Conservation (phyloP, 1,284 basidiomycete species). For the Leccinum pallidistipes region DNA sequence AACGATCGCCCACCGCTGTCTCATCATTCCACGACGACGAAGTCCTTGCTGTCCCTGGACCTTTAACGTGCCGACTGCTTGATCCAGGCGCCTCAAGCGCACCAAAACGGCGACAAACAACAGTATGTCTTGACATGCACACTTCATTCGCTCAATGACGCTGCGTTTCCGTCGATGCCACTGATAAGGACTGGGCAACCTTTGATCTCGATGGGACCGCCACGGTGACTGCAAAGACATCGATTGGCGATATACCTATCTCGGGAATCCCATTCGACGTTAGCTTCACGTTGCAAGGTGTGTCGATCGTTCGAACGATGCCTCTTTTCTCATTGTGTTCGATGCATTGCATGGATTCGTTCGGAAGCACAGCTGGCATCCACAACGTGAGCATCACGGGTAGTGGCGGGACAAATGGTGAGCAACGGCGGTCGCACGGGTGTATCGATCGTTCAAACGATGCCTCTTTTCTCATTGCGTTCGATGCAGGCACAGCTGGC, state of each 20-base stretch:
- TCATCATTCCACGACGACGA: too few species aligned
- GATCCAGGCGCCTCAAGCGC: too few species aligned
- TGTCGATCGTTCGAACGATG: neutral
- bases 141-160: slow-evolving; percentile 46
- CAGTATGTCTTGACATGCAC: too few species aligned
- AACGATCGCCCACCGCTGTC: too few species aligned
- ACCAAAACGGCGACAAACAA: too few species aligned
- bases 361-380: slow-evolving; percentile 50
- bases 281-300: slow-evolving; percentile 53
- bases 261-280: slow-evolving; percentile 65
- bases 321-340: neutral
- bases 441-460: too few species aligned
- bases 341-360: slow-evolving; percentile 49
- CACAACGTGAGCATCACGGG: slow-evolving; percentile 58
- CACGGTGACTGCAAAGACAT: slow-evolving; percentile 61
- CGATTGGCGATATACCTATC: slow-evolving; percentile 70
- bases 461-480: neutral
- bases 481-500: slow-evolving; percentile 42
- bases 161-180: slow-evolving; percentile 58
- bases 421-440: slow-evolving; percentile 30
- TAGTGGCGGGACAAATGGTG: slow-evolving; percentile 58
- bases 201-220: slow-evolving; percentile 59
- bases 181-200: slow-evolving; percentile 46
- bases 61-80: too few species aligned
- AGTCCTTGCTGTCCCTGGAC: too few species aligned